Percentiles rank a stretch among this genome's conserved stretches.
Evolutionary conservation across 306 rosid genomes (phyloP).

Genomic region (Pterocarpus santalinus): DNA sequence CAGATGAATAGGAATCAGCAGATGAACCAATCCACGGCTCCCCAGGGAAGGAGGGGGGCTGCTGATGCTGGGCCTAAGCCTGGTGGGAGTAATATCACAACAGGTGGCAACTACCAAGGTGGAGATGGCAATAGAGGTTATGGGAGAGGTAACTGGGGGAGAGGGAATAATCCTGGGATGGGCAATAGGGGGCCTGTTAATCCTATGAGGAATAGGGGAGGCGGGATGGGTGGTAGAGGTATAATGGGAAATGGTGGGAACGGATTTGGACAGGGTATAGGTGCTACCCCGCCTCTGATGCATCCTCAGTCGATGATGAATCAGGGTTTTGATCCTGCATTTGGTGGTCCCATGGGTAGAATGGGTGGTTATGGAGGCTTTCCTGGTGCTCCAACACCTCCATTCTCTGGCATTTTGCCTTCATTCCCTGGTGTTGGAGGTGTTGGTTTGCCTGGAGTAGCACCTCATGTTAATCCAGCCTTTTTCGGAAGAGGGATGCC

Average conservation of each 20-base stretch:
- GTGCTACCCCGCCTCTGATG: constrained; percentile 80
- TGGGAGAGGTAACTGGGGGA: constrained; percentile 95
- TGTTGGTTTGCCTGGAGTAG: constrained; percentile 94
- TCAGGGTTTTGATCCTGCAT: constrained; percentile 96
- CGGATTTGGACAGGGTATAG: constrained; percentile 94
- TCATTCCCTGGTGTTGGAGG: constrained; percentile 86
- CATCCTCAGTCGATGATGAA: constrained; percentile 94
- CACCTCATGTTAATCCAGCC: constrained; percentile 98
- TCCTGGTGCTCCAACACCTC: constrained; percentile 90
- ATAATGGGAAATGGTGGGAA: constrained; percentile 89
- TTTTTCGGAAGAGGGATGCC: constrained; percentile 98
- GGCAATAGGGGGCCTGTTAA: constrained; percentile 89
- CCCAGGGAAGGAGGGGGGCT: constrained; percentile 76
- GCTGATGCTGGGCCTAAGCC: constrained; percentile 71
- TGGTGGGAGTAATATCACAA: constrained; percentile 72
- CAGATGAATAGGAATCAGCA: constrained; percentile 84
- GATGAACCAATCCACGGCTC: constrained; percentile 54
- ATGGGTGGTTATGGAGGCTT: constrained; percentile 93
- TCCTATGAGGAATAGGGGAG: constrained; percentile 84
- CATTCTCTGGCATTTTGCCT: constrained; percentile 86
- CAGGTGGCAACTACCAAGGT: constrained; percentile 93
- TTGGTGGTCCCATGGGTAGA: constrained; percentile 93
- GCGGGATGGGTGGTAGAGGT: constrained; percentile 91
- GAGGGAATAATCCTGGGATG: constrained; percentile 83
- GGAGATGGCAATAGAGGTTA: constrained; percentile 83